Conservation (phyloP, 2,329 filamentous ascomycete genomes). For the Pseudogymnoascus sp. region DNA sequence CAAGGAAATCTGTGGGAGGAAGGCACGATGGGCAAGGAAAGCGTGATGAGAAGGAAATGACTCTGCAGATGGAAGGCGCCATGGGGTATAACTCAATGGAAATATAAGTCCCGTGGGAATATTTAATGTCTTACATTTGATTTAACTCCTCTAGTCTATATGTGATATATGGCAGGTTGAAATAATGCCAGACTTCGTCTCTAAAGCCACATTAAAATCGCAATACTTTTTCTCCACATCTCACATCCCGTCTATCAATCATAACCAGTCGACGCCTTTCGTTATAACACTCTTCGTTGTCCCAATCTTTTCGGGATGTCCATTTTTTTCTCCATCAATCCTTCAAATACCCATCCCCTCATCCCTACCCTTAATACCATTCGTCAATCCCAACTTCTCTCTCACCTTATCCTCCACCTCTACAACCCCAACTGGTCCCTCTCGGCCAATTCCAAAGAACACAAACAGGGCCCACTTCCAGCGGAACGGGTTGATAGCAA, state of each 20-base stretch:
- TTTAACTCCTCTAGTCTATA: background rate
- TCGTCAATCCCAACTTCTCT: conserved; percentile 40
- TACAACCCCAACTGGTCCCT: conserved; percentile 58
- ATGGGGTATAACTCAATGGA: background rate
- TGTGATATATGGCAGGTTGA: background rate
- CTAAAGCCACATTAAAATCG: background rate
- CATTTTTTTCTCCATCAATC: background rate
- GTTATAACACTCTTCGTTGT: background rate
- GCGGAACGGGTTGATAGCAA: conserved; percentile 72
- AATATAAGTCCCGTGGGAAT: too few species aligned
- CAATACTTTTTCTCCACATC: background rate
- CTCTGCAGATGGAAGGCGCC: background rate
- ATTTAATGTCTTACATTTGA: background rate
- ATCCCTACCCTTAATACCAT: conserved; percentile 15
- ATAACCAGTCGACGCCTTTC: background rate
- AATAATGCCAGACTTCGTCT: background rate
- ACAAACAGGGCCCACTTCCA: conserved; percentile 89
- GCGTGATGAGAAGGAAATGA: background rate
- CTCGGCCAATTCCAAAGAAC: conserved; percentile 63
- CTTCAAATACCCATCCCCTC: conserved; percentile 9
- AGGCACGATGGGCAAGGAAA: background rate
- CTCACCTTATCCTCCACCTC: conserved; percentile 54
- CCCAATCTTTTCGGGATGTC: background rate
- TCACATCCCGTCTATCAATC: background rate
- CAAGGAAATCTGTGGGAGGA: background rate